A percentile compares a stretch with the other conserved stretches of the same genome.
Evolutionary conservation across 768 basidiomycete genomes (phyloP).

Genomic region (Podaxis sp.): DNA sequence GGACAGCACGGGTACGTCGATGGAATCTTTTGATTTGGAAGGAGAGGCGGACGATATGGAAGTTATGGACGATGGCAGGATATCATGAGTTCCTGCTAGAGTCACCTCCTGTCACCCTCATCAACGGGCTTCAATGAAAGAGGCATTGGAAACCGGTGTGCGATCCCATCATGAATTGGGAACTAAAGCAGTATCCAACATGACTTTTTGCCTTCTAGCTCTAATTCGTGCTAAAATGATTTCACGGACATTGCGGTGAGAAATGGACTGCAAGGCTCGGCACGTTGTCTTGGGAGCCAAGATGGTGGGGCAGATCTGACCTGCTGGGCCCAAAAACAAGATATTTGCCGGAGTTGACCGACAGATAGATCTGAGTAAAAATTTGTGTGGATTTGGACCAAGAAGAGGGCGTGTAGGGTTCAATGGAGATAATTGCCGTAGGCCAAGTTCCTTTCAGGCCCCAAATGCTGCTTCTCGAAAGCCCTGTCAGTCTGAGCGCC

Average conservation of each 20-base stretch:
- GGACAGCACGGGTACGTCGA: conserved; percentile 52
- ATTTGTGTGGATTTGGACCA: conserved; percentile 23
- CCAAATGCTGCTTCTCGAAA: conserved; percentile 39
- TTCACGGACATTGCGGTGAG: conserved; percentile 40
- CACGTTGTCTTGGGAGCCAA: conserved; percentile 3
- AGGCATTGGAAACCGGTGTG: conserved; percentile 20
- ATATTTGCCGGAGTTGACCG: conserved; percentile 15
- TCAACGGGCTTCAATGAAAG: conserved; percentile 25
- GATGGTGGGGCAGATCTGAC: conserved; percentile 9
- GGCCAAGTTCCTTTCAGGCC: conserved; percentile 29
- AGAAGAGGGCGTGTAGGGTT: conserved; percentile 21
- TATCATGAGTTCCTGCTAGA: conserved; percentile 16
- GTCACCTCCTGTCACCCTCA: conserved; percentile 10
- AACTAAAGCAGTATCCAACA: conserved; percentile 27
- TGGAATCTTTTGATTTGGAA: conserved; percentile 81
- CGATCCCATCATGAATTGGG: conserved; percentile 20
- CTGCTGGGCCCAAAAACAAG: conserved; percentile 3
- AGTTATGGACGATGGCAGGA: conserved; percentile 29
- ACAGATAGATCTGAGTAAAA: conserved; percentile 19
- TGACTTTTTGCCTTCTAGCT: conserved; percentile 34
- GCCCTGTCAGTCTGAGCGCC: conserved; percentile 40
- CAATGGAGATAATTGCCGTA: conserved; percentile 36
- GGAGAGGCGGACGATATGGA: conserved; percentile 55
- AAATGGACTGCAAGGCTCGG: conserved; percentile 28
- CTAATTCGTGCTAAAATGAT: conserved; percentile 30